Base-by-base conservation (phyloP, 257 asterid genomes). In the Solanum okadae region DNA sequence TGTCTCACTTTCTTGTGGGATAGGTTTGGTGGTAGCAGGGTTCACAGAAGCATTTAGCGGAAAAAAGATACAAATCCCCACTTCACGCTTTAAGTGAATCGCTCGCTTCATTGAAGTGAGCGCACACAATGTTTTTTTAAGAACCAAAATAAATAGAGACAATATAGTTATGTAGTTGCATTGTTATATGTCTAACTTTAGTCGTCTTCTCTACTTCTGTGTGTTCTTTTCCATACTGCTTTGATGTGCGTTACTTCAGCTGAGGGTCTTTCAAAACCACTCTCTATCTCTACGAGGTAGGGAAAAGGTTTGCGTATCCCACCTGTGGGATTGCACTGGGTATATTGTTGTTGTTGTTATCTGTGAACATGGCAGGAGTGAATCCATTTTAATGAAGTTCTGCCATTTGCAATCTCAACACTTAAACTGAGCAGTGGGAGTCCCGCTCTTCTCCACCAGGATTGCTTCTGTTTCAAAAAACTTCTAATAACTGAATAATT, bases 131-230 rank as follows among this genome's bases (percentile, higher is more conserved):
- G 61, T 15, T 49, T 49, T 49, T 49, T 15, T 49, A 49, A 49
- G 61, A 15, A 49, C 61, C 61, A 49, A 49, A 49, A 49, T 49
- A 49, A 49, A 49, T 6, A 49, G 61, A 49, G 22, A 15, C 61
- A 49, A 49, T 5, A 52, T 52, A 52, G 40, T 59, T 88, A 65
- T 44, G 25, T 49, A 23, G 34, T 65, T 33, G 34, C 67, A 29
- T 49, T 63, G 23, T 37, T 56, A 20, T 65, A 5, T 72, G 67
- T 63, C 67, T 88, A 72, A 83, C 87, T 82, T 87, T 89, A 93
- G 88, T 92, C 23, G 23, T 52, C 61, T 86, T 88, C 63, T 88
- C 61, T 52, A 52, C 61, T 52, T 52, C 23, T 49, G 22, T 49
- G 23, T 49, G 61, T 52, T 52, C 61, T 52, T 52, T 52, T 52